These are phyloP conservation scores for Trifolium repens DNA, from an alignment of 306 rosid species.

Conservation along the genomic window DNA sequence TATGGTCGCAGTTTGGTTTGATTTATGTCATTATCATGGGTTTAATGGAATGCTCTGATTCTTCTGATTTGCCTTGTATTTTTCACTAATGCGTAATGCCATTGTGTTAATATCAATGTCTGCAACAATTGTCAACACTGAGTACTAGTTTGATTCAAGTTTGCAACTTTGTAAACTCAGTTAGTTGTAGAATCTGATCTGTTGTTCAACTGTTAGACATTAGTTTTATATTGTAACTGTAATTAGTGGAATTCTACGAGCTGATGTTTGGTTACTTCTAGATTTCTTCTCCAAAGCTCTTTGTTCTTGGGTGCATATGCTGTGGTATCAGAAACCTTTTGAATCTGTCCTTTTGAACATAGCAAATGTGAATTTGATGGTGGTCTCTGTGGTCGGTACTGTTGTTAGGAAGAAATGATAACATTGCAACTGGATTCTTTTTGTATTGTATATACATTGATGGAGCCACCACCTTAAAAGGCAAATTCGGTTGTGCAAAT, in stretches of 20 bases:
- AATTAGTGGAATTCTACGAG: slow-evolving; percentile 22
- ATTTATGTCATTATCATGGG: neutral
- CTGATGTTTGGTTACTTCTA: slow-evolving; percentile 12
- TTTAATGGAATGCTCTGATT: neutral
- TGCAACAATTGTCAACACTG: neutral
- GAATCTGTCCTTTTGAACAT: slow-evolving; percentile 2
- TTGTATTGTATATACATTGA: neutral
- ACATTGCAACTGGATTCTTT: slow-evolving; percentile 13
- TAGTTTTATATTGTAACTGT: neutral
- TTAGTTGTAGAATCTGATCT: neutral
- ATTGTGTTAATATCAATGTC: neutral
- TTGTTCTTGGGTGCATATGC: slow-evolving; percentile 30
- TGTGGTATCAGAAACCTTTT: slow-evolving; percentile 6
- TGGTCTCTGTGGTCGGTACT: neutral
- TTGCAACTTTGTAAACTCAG: slow-evolving; percentile 5
- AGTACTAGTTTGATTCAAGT: slow-evolving; percentile 26
- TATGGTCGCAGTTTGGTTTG: neutral
- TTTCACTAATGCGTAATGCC: slow-evolving; percentile 6
- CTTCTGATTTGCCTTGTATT: slow-evolving; percentile 5
- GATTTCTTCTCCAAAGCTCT: slow-evolving; percentile 21
- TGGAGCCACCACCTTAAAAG: neutral
- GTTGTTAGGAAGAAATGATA: neutral
- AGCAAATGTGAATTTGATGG: neutral
- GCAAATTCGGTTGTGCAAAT: slow-evolving; percentile 20
- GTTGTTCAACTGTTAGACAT: neutral